phyloP scores from a whole-genome alignment of 148 eudicot genomes.

The Chenopodium suecicum region DNA sequence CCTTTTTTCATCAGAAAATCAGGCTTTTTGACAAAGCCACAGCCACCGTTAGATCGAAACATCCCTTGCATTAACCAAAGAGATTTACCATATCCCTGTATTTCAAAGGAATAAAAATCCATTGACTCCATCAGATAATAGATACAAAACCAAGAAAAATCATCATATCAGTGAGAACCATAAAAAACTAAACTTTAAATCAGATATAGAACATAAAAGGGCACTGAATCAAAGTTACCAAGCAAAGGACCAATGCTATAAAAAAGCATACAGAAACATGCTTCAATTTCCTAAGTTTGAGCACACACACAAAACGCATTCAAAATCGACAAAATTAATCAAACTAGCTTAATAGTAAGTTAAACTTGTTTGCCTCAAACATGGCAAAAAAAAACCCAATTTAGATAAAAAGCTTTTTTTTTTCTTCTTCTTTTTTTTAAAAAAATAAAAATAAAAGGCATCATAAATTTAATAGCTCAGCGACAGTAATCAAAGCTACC shows the following conservation, averaged over 20 bases:
- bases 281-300: neutral
- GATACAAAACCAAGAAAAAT: neutral
- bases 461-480: neutral
- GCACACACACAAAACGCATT: neutral
- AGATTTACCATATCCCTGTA: conserved; percentile 71
- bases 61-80: conserved; percentile 83
- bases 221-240: neutral
- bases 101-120: neutral
- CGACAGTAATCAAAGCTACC: conserved; percentile 26
- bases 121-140: neutral
- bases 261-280: neutral
- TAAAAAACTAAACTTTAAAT: neutral
- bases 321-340: neutral
- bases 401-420: neutral
- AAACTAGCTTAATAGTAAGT: neutral
- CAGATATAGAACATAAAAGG: neutral
- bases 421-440: too few relatives aligned
- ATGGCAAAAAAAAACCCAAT: neutral
- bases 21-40: conserved; percentile 87
- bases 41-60: conserved; percentile 76
- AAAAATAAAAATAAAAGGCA: too few relatives aligned
- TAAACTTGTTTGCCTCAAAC: neutral
- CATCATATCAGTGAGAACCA: neutral
- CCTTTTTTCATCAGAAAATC: conserved; percentile 53
- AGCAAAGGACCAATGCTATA: neutral